Percentiles rank a stretch among this genome's conserved stretches.
These are phyloP conservation scores for Camellia oleifera DNA, from an alignment of 179 eudicot species.

Conservation along the genomic window DNA sequence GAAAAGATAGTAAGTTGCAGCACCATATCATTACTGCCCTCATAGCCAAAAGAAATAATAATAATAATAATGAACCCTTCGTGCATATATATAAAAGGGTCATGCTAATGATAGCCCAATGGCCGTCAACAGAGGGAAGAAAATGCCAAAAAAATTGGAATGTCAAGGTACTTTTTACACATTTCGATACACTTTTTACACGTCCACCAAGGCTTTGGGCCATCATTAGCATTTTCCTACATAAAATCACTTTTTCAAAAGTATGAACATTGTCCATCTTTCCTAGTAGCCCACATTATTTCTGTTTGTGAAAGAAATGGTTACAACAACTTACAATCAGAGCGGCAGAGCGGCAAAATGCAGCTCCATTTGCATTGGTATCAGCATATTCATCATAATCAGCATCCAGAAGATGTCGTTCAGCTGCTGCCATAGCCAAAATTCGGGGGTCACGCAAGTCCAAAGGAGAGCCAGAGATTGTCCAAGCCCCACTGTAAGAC, in stretches of 20 bases:
- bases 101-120: too few relatives aligned
- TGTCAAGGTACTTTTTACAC: too few relatives aligned
- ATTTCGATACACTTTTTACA: too few relatives aligned
- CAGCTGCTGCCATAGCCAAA: slow-evolving; percentile 88
- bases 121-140: too few relatives aligned
- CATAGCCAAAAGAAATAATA: neutral
- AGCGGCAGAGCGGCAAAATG: slow-evolving; percentile 86
- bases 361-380: slow-evolving; percentile 68
- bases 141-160: too few relatives aligned
- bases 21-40: neutral
- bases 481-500: slow-evolving; percentile 52
- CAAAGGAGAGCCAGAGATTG: slow-evolving; percentile 54
- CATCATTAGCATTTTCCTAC: too few relatives aligned
- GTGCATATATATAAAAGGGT: neutral
- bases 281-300: neutral
- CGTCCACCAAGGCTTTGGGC: neutral
- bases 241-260: neutral
- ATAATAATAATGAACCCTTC: neutral
- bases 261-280: neutral
- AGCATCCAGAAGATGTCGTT: slow-evolving; percentile 66
- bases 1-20: neutral
- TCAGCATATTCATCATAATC: slow-evolving; percentile 86
- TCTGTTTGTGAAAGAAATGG: neutral
- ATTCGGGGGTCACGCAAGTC: slow-evolving; percentile 74
- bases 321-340: slow-evolving; percentile 49